Base-by-base conservation (phyloP, 345 rosid species). In the Corchorus capsularis region DNA sequence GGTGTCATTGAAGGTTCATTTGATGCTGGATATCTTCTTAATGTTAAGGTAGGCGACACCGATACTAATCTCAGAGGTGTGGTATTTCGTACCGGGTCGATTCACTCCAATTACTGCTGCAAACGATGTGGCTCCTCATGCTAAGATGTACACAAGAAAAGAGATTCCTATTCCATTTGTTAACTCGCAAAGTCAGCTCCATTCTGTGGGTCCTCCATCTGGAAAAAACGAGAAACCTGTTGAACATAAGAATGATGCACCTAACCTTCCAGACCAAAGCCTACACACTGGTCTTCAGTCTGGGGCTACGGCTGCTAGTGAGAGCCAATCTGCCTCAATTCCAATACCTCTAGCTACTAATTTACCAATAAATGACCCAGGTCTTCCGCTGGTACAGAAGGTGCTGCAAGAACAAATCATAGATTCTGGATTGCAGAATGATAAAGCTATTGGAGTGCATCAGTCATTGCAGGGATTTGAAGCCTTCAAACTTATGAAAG, bases 51-150 rank as follows among this genome's bases (percentile, higher is more conserved):
- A n/a, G 85, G 81, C 16, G 86, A 83, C 73, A 77, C 80, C 35
- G 88, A 89, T 65, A 88, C 75, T 4, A 76, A 78, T 68, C 85
- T 90, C 56, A 87, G 84, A 77, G 97, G 97, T 62, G 60, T 92
- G n/a, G 86, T 83, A 39, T 92, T 88, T 71, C 57, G n/a, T 78
- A 43, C 91, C 88, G 0, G 88, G 85, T 17, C 81, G 56, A 74
- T 81, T 82, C 52, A 57, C 43, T 74, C 93, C 91, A 1, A 37
- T 92, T 43, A 86, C 92, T 54, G 77, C 86, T 19, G 84, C 78
- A 60, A 89, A 86, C 83, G 97, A 92, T 73, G 81, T 92, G 63
- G 94, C 97, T 76, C 97, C 94, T 20, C 69, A 59, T 71, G 92
- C 68, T 62, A 84, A 77, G 77, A 92, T 90, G 94, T 72, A 79